These are phyloP conservation scores for Debaryomyces prosopidis DNA, from an alignment of 805 yeast genomes.

Conservation along the genomic window DNA sequence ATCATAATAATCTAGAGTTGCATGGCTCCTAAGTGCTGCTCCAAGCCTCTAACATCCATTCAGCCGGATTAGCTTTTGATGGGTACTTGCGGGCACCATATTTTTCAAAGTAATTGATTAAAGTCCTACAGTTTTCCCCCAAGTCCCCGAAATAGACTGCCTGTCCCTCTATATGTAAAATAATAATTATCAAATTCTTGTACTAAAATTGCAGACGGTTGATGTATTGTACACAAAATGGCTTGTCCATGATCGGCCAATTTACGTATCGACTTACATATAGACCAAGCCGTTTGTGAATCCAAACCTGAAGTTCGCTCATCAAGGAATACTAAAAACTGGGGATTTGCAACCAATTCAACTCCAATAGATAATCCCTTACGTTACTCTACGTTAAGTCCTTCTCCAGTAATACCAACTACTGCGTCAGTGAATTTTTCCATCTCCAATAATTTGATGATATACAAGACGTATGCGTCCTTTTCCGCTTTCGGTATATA, in stretches of 20 bases:
- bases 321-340: constrained; percentile 28
- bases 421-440: constrained; percentile 27
- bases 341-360: constrained; percentile 30
- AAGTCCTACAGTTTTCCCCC: constrained; percentile 20
- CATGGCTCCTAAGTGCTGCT: background rate
- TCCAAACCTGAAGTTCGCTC: constrained; percentile 21
- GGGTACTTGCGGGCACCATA: constrained; percentile 40
- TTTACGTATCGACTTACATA: constrained; percentile 29
- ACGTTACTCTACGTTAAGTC: constrained; percentile 35
- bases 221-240: background rate
- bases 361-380: constrained; percentile 35
- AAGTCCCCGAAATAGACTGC: background rate
- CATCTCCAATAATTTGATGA: constrained; percentile 26
- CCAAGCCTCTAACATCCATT: background rate
- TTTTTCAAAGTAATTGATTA: constrained; percentile 65
- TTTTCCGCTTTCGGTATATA: constrained; percentile 20
- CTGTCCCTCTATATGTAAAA: constrained; percentile 20
- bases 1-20: background rate
- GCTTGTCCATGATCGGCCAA: background rate
- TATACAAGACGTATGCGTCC: constrained; percentile 24
- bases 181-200: constrained; percentile 35
- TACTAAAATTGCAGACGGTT: background rate
- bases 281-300: constrained; percentile 35
- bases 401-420: constrained; percentile 36
- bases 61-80: background rate